Evolutionary conservation across 2,329 filamentous ascomycete genomes (phyloP).

Genomic region (Paradendryphiella salina): DNA sequence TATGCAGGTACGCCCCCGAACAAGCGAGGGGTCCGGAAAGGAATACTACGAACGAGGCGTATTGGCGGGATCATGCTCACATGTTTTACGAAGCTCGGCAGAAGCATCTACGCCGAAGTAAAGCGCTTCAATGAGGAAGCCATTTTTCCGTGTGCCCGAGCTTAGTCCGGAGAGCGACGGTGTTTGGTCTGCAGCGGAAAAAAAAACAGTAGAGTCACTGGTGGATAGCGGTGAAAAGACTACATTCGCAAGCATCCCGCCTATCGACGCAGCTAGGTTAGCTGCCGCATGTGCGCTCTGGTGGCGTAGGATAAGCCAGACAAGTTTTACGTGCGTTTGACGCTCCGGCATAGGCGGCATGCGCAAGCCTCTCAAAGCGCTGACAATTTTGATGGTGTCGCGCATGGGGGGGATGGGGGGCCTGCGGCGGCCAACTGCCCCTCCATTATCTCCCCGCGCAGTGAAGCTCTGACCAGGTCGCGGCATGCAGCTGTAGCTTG

Average conservation of each 20-base stretch:
- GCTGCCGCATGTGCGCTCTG: too few relatives aligned
- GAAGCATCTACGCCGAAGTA: neutral
- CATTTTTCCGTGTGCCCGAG: too few relatives aligned
- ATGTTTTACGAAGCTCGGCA: neutral
- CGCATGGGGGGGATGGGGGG: slow-evolving; percentile 15
- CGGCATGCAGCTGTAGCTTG: slow-evolving; percentile 24
- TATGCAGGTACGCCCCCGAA: slow-evolving; percentile 13
- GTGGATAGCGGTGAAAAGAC: too few relatives aligned
- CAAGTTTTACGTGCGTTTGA: neutral
- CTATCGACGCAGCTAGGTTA: too few relatives aligned
- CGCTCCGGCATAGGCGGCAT: neutral
- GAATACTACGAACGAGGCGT: neutral
- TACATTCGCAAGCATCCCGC: too few relatives aligned
- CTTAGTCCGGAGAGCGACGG: too few relatives aligned
- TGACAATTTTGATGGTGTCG: slow-evolving; percentile 25
- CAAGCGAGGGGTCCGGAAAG: slow-evolving; percentile 7
- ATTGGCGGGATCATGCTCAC: neutral
- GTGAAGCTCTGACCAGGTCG: slow-evolving; percentile 33
- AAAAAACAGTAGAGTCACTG: too few relatives aligned
- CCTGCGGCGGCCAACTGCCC: slow-evolving; percentile 16
- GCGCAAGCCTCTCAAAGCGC: neutral
- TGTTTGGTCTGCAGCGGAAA: too few relatives aligned
- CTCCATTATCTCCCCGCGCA: slow-evolving; percentile 17
- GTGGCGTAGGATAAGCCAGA: too few relatives aligned
- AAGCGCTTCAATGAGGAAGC: too few relatives aligned